Base-by-base conservation (phyloP, 768 basidiomycete species). In the Galerina sulciceps region DNA sequence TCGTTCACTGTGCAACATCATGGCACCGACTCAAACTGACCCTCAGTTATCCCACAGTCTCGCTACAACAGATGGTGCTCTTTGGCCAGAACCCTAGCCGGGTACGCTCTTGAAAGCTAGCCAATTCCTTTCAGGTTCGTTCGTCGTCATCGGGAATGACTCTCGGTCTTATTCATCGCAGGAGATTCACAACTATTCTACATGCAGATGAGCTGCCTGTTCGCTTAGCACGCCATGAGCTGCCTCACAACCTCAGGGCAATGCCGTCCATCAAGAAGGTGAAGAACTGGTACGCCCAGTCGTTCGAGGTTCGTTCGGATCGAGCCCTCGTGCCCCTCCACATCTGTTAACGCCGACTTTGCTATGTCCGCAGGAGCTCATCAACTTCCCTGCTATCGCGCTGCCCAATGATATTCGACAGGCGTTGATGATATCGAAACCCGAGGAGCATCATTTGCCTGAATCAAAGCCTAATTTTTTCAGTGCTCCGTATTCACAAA, bases 271-370 rank as follows among this genome's bases (percentile, higher is more conserved):
- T 99, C 63, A 85, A 87, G 57, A 95, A 92, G 70, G 93, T 99
- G 59, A 96, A 95, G 78, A 90, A 96, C 68, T 99, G 97, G 97
- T 99, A 99, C 73, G 96, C 96, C 0, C 94, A 99, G 78, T 94
- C 92, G 14, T 99, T 99, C 73, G 93, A 99, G 84, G 96, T 96
- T 23, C 20, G 37, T 13, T 9, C 44, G 53, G 51, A 87, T 76
- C 34, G 53, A 46, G 5, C n/a, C 40, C 59, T 20, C 51, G 46
- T 51, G 36, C 18, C 18, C 38, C 26, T 31, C 18, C 20, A 45
- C 2, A 17, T 17, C 46, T 46, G 37, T 20, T 43, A 31, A 43
- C 17, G 15, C 42, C 17, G 23, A 13, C 34, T 35, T n/a, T 20
- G 23, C 42, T 31, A 31, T 1, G 2, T 2, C 53, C 55, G 42